phyloP scores from a whole-genome alignment of 768 basidiomycete genomes.

The Tubosaeta sp. region DNA sequence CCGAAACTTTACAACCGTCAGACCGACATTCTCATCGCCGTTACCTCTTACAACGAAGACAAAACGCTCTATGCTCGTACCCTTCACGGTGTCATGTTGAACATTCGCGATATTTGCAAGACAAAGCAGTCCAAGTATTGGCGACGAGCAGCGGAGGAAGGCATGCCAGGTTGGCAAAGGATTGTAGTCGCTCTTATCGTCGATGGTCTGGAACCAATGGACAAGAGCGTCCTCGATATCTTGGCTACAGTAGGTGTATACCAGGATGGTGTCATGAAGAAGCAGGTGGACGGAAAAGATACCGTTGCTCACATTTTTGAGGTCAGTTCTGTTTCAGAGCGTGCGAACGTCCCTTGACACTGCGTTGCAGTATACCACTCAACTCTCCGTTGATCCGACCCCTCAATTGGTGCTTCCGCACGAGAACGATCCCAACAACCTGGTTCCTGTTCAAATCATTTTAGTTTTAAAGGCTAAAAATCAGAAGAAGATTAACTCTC shows the following conservation, averaged over 20 bases:
- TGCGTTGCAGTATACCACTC: constrained; percentile 80
- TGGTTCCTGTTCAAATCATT: constrained; percentile 91
- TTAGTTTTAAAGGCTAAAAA: constrained; percentile 91
- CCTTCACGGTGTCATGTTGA: constrained; percentile 93
- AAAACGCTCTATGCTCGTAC: constrained; percentile 89
- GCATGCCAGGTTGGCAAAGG: constrained; percentile 83
- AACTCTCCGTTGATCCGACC: constrained; percentile 86
- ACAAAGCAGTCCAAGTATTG: constrained; percentile 93
- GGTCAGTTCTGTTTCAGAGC: constrained; percentile 38
- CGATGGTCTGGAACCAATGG: constrained; percentile 92
- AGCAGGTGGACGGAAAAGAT: constrained; percentile 82
- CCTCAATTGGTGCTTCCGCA: constrained; percentile 91
- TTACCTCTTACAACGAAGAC: constrained; percentile 92
- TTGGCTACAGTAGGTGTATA: constrained; percentile 89
- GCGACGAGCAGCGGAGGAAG: constrained; percentile 78
- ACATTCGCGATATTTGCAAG: constrained; percentile 96
- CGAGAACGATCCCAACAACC: constrained; percentile 83
- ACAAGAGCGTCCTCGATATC: constrained; percentile 89
- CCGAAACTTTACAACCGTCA: constrained; percentile 81
- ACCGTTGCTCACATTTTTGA: constrained; percentile 95
- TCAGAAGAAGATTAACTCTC: constrained; percentile 94
- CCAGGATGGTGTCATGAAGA: constrained; percentile 95
- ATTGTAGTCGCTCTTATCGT: constrained; percentile 88
- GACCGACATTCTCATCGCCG: constrained; percentile 91
- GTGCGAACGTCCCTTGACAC: constrained; percentile 3